Percentiles rank a stretch among this genome's conserved stretches.
Evolutionary conservation across 108 stramenopile genomes (phyloP).

Genomic region (Cylindrotheca fusiformis): DNA sequence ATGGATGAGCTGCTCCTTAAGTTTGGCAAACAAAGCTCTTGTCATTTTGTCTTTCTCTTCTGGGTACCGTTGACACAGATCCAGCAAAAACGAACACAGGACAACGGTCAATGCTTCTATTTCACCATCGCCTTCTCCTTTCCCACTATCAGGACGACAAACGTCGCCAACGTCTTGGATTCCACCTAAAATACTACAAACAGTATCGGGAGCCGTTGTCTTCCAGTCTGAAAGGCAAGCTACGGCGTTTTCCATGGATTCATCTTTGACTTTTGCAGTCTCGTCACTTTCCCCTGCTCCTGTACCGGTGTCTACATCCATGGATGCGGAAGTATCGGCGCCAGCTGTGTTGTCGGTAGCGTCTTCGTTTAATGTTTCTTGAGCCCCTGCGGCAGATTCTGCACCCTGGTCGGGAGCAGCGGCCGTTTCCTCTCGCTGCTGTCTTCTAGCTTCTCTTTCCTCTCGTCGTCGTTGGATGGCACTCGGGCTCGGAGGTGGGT

Average conservation of each 20-base stretch:
- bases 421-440: constrained; percentile 10
- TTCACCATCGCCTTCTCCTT: constrained; percentile 43
- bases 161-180: not conserved
- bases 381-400: not conserved
- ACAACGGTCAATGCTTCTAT: constrained; percentile 68
- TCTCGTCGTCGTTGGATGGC: constrained; percentile 31
- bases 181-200: constrained; percentile 12
- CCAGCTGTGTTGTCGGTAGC: constrained; percentile 5
- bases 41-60: constrained; percentile 43
- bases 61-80: constrained; percentile 52
- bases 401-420: too few species aligned
- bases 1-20: constrained; percentile 30
- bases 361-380: not conserved
- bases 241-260: constrained; percentile 15
- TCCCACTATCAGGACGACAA: not conserved
- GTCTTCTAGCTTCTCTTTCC: constrained; percentile 27
- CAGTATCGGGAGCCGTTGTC: constrained; percentile 8
- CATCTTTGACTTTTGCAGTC: not conserved
- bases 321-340: constrained; percentile 7
- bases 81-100: constrained; percentile 66
- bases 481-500: constrained; percentile 55
- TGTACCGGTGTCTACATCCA: constrained; percentile 15
- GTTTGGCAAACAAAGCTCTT: constrained; percentile 28
- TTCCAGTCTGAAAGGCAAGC: constrained; percentile 19
- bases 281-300: not conserved